A percentile compares a stretch with the other conserved stretches of the same genome.
phyloP scores from a whole-genome alignment of 352 stramenopile genomes.

The Pythium folliculosum region DNA sequence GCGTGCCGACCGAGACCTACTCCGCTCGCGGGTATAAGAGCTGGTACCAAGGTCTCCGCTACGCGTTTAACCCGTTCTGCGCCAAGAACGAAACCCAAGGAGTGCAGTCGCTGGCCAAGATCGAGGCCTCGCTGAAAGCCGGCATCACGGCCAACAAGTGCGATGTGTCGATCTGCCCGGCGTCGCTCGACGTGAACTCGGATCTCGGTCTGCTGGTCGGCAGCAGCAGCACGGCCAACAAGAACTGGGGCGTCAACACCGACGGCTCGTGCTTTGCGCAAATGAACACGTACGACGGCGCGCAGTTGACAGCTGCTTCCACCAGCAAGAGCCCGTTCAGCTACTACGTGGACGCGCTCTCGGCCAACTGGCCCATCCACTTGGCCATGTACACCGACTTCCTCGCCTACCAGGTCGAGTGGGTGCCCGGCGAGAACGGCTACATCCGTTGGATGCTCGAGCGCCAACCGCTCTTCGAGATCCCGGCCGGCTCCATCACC shows the following conservation, averaged over 20 bases:
- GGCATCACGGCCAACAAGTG: slow-evolving; percentile 57
- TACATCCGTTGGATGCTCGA: slow-evolving; percentile 65
- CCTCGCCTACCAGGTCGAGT: slow-evolving; percentile 61
- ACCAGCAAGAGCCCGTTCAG: slow-evolving; percentile 22
- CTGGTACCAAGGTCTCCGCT: slow-evolving; percentile 43
- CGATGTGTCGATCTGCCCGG: slow-evolving; percentile 40
- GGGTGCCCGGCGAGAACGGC: slow-evolving; percentile 48
- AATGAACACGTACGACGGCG: slow-evolving; percentile 57
- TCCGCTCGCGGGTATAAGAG: slow-evolving; percentile 26
- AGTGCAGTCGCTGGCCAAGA: slow-evolving; percentile 29
- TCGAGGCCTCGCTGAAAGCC: slow-evolving; percentile 35
- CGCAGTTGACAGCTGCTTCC: slow-evolving; percentile 29
- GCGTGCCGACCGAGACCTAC: slow-evolving; percentile 31
- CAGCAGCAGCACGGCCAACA: slow-evolving; percentile 25
- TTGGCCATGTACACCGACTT: slow-evolving; percentile 53
- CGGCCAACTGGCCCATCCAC: slow-evolving; percentile 61
- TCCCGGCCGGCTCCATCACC: slow-evolving; percentile 47
- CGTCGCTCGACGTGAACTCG: slow-evolving; percentile 43
- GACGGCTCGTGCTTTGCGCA: slow-evolving; percentile 65
- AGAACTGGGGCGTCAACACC: slow-evolving; percentile 68
- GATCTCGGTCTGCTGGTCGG: slow-evolving; percentile 39
- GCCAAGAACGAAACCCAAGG: slow-evolving; percentile 17
- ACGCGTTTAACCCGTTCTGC: slow-evolving; percentile 40
- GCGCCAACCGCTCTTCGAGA: slow-evolving; percentile 54
- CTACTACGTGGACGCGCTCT: slow-evolving; percentile 71